phyloP scores from a whole-genome alignment of 2,329 filamentous ascomycete species.

The Neofusicoccum ribis region DNA sequence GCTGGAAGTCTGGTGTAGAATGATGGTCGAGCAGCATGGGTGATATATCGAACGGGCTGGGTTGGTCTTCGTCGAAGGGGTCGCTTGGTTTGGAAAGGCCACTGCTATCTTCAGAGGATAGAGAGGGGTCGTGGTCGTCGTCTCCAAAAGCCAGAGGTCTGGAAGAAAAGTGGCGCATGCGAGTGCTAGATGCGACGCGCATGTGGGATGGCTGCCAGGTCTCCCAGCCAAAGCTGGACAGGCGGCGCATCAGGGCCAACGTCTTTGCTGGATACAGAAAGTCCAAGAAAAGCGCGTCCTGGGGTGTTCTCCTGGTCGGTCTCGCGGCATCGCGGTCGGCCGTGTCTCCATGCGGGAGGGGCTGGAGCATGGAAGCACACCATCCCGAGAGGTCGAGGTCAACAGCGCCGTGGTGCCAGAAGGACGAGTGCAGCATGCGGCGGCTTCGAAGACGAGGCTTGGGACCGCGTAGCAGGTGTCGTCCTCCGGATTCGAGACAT shows the following conservation, averaged over 20 bases:
- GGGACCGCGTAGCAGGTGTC: constrained; percentile 49
- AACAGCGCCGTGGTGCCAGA: constrained; percentile 58
- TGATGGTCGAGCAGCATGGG: background rate
- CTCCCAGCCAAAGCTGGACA: constrained; percentile 29
- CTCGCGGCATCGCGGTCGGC: constrained; percentile 12
- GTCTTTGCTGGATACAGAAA: constrained; percentile 51
- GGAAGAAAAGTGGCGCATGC: constrained; percentile 29
- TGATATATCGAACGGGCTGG: background rate
- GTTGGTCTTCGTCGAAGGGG: background rate
- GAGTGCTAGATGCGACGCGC: background rate
- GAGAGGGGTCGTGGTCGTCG: background rate
- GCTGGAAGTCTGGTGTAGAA: background rate
- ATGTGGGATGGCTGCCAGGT: background rate
- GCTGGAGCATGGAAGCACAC: constrained; percentile 25
- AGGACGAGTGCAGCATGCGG: constrained; percentile 55
- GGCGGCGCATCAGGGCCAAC: constrained; percentile 38
- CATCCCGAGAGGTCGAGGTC: constrained; percentile 43
- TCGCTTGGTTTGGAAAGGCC: too few relatives aligned
- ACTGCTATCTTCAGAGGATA: background rate
- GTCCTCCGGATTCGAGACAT: constrained; percentile 60
- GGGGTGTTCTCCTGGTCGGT: background rate
- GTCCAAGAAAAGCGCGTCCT: constrained; percentile 37
- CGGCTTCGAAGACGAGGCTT: constrained; percentile 42
- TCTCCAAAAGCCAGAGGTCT: constrained; percentile 10
- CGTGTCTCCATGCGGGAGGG: background rate